phyloP scores from a whole-genome alignment of 1,284 basidiomycete genomes.

The Somion occarium region DNA sequence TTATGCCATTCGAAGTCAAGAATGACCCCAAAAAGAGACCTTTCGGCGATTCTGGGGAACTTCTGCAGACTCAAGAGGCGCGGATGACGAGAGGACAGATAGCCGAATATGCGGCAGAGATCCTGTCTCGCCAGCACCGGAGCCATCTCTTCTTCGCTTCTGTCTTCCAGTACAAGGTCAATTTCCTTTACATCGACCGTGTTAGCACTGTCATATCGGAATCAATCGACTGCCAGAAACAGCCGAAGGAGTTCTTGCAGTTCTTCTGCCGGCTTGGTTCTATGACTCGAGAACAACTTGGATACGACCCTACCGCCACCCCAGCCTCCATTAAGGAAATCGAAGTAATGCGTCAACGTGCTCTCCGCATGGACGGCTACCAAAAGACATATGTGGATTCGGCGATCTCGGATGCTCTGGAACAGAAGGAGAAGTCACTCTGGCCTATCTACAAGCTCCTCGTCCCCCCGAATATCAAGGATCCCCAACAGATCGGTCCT shows the following conservation, averaged over 20 bases:
- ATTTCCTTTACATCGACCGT: not conserved
- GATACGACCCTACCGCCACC: not conserved
- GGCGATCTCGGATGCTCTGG: not conserved
- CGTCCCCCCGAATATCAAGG: not conserved
- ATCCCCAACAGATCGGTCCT: too few relatives aligned
- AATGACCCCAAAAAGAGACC: not conserved
- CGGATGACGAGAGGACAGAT: constrained; percentile 1
- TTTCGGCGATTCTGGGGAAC: not conserved
- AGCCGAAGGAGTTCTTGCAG: not conserved
- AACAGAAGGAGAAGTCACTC: not conserved
- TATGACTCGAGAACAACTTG: not conserved
- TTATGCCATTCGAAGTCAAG: not conserved
- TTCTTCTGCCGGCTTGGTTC: constrained; percentile 2
- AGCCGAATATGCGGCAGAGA: not conserved
- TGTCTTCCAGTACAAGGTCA: not conserved
- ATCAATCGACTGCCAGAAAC: not conserved
- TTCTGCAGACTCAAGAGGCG: too few relatives aligned
- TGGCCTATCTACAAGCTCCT: constrained; percentile 2
- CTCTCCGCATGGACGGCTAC: too few relatives aligned
- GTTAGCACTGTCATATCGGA: not conserved
- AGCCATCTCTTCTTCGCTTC: not conserved
- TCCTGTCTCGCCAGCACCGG: not conserved
- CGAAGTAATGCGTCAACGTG: not conserved
- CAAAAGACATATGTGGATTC: not conserved
- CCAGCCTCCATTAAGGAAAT: not conserved